Evolutionary conservation across 2,329 filamentous ascomycete genomes (phyloP), one percentile per base, ranked within the genome.

Genomic region (Apiospora hydei): DNA sequence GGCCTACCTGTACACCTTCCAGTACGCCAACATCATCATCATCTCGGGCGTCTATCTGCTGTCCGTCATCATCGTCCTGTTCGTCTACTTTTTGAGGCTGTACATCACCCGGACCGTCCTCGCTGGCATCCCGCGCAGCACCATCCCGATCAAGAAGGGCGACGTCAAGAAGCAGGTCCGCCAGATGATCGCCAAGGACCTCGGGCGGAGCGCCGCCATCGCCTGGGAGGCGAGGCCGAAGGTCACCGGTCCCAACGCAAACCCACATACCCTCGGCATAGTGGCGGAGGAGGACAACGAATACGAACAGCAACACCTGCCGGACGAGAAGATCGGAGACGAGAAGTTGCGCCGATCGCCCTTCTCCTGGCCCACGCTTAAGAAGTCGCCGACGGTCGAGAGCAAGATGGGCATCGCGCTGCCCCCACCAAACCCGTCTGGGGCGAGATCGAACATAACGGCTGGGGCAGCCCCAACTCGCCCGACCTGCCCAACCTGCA

Each of bases 41-140:
- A 89, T 98, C 76, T 89, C 90, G 70, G 91, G 93, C 72, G 88
- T 89, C 77, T 97, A 97, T 80, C 83, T 95, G 71, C 84, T 94
- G 67, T 94, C 94, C 18, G 85, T 92, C 66, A 74, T 93, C 66
- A 83, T 95, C 70, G 89, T 94, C 61, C 82, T 90, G 64, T 90
- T 97, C 77, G 89, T 98, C 77, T 98, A 97, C 81, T 88, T 91
- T 71, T 90, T 91, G 70, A 88, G 96, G n/a, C 88, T 98, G 26
- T 98, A 96, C 83, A 94, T 96, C 70, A 97, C 94, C 78, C 91
- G 94, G 74, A 93, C 88, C 66, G 91, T 93, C 11, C 87, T 98
- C 11, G 89, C 91, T 24, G 91, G 90, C 4, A 98, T 99, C 72
- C 96, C 96, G 1, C 96, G 96, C 81, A 85, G 90, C 70, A 97